A percentile compares a stretch with the other conserved stretches of the same genome.
phyloP scores from a whole-genome alignment of 1,284 basidiomycete genomes.

The Trichosporon sp. region DNA sequence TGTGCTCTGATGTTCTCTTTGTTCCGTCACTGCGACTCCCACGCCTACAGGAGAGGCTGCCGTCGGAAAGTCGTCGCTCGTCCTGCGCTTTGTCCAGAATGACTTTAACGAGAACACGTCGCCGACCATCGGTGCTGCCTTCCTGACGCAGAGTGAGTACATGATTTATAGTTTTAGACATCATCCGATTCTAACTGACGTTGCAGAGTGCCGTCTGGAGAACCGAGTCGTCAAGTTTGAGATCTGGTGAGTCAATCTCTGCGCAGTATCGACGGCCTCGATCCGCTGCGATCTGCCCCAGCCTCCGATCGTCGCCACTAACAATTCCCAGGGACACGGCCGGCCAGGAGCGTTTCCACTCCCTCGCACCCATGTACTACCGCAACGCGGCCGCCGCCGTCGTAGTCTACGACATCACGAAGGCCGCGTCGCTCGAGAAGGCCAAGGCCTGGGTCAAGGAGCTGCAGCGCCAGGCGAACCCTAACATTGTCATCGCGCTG shows the following conservation, averaged over 20 bases:
- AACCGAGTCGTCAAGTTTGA: constrained; percentile 51
- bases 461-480: constrained; percentile 95
- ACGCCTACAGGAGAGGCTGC: constrained; percentile 83
- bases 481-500: constrained; percentile 96
- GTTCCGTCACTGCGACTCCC: not conserved
- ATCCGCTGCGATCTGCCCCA: too few relatives aligned
- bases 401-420: constrained; percentile 93
- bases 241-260: constrained; percentile 43
- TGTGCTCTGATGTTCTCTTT: not conserved
- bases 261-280: too few relatives aligned
- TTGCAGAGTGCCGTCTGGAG: constrained; percentile 47
- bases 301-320: too few relatives aligned
- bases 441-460: constrained; percentile 99
- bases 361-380: constrained; percentile 86
- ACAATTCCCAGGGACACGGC: constrained; percentile 51
- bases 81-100: constrained; percentile 79
- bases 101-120: constrained; percentile 48
- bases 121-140: constrained; percentile 95
- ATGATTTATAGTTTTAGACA: not conserved
- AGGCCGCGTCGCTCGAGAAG: constrained; percentile 80
- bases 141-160: constrained; percentile 51
- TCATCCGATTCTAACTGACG: constrained; percentile 1
- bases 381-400: constrained; percentile 95
- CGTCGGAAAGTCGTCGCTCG: constrained; percentile 98
- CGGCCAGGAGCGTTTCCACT: constrained; percentile 48